Conservation (phyloP, 768 basidiomycete genomes). For the Mycena alexandri region DNA sequence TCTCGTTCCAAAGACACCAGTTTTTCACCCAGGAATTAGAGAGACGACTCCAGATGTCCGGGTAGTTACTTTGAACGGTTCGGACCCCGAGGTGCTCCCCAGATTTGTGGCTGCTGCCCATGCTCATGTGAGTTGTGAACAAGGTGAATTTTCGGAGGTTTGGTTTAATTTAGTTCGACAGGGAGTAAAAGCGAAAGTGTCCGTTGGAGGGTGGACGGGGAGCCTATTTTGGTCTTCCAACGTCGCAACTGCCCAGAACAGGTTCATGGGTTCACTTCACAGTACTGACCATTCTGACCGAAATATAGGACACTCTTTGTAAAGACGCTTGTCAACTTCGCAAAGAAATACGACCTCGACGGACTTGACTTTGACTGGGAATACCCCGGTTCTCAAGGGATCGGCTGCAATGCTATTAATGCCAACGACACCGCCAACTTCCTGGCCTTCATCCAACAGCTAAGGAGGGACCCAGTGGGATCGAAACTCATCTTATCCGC, state of each 20-base stretch:
- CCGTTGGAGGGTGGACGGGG: constrained; percentile 82
- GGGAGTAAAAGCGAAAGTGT: constrained; percentile 68
- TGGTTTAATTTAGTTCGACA: constrained; percentile 47
- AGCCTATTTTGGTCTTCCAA: constrained; percentile 71
- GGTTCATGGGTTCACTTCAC: neutral
- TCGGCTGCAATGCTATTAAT: constrained; percentile 76
- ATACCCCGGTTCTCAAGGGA: constrained; percentile 76
- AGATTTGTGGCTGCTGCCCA: constrained; percentile 66
- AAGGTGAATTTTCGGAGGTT: no score
- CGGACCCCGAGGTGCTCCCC: constrained; percentile 62
- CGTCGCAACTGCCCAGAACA: constrained; percentile 67
- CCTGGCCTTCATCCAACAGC: constrained; percentile 77
- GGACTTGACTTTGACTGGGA: constrained; percentile 78
- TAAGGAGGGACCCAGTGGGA: constrained; percentile 66
- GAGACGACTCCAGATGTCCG: constrained; percentile 43
- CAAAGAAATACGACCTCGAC: constrained; percentile 14
- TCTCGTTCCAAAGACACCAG: neutral
- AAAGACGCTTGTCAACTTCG: constrained; percentile 16
- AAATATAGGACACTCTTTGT: constrained; percentile 12
- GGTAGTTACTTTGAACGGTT: constrained; percentile 50
- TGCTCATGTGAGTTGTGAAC: constrained; percentile 49
- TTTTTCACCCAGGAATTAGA: neutral
- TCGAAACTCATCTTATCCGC: constrained; percentile 69
- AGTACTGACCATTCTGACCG: neutral
- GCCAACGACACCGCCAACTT: constrained; percentile 80